Percentiles rank a stretch among this genome's conserved stretches.
These are phyloP conservation scores for Malassezia furfur DNA, from an alignment of 1,284 basidiomycete genomes.

Conservation along the genomic window DNA sequence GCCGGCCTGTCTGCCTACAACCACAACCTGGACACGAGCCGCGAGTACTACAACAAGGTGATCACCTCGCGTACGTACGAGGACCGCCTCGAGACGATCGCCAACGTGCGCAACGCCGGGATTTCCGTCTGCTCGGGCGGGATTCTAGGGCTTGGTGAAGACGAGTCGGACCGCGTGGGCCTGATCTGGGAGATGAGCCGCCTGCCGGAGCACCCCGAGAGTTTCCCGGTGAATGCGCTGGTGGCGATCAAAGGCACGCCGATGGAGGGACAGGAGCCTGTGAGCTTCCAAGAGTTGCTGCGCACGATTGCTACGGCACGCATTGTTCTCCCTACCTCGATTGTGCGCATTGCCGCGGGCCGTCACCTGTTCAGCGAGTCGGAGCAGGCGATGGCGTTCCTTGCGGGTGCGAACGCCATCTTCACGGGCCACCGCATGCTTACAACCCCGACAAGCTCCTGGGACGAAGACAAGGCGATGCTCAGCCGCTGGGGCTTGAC, in stretches of 20 bases:
- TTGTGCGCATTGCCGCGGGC: slow-evolving; percentile 89
- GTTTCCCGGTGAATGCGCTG: slow-evolving; percentile 94
- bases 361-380: slow-evolving; percentile 79
- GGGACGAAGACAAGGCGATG: slow-evolving; percentile 78
- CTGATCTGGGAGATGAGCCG: slow-evolving; percentile 84
- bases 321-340: slow-evolving; percentile 77
- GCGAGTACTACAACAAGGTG: slow-evolving; percentile 89
- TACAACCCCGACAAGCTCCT: slow-evolving; percentile 67
- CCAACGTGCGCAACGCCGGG: slow-evolving; percentile 81
- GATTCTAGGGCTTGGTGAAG: slow-evolving; percentile 87
- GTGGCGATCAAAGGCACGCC: slow-evolving; percentile 58
- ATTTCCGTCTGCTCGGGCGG: slow-evolving; percentile 96
- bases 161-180: slow-evolving; percentile 79
- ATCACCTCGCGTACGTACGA: slow-evolving; percentile 93
- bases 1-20: slow-evolving; percentile 96
- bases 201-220: slow-evolving; percentile 90
- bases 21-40: slow-evolving; percentile 94
- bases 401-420: slow-evolving; percentile 95
- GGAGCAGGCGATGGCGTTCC: slow-evolving; percentile 94
- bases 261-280: slow-evolving; percentile 54
- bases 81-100: slow-evolving; percentile 79
- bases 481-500: slow-evolving; percentile 82
- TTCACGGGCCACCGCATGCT: slow-evolving; percentile 97
- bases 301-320: slow-evolving; percentile 91
- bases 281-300: slow-evolving; percentile 66